Evolutionary conservation across 208 protist genomes (phyloP).

Genomic region (Endotrypanum monterogeii): DNA sequence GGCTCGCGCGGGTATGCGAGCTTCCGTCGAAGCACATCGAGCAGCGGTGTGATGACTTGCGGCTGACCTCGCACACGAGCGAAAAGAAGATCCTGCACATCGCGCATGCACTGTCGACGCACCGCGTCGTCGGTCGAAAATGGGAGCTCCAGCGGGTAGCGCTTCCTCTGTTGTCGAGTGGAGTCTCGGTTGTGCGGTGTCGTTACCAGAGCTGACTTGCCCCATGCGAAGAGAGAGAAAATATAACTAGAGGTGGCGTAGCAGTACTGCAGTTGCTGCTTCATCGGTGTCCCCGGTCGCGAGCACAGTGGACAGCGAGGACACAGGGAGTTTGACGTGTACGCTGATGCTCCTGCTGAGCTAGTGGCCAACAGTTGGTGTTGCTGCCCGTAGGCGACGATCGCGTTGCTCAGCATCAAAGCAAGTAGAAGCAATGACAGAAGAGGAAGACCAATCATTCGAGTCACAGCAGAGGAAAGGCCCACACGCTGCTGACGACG

Average conservation of each 20-base stretch:
- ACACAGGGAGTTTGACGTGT: conserved; percentile 23
- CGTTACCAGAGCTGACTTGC: conserved; percentile 17
- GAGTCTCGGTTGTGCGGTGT: conserved; percentile 2
- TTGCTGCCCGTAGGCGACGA: background rate
- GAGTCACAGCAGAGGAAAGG: background rate
- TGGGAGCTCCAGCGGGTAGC: conserved; percentile 53
- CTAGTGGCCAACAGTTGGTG: background rate
- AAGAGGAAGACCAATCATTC: background rate
- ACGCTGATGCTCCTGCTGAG: background rate
- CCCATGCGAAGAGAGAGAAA: conserved; percentile 27
- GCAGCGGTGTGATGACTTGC: conserved; percentile 52
- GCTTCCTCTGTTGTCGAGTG: conserved; percentile 18
- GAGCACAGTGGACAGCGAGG: conserved; percentile 55
- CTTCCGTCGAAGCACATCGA: conserved; percentile 58
- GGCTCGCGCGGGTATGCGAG: conserved; percentile 54
- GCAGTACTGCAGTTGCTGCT: conserved; percentile 43
- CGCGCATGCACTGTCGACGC: conserved; percentile 38
- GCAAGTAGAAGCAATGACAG: background rate
- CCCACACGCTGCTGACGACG: background rate
- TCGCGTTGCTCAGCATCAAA: background rate
- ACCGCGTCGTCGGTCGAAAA: conserved; percentile 43
- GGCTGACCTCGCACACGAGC: conserved; percentile 53
- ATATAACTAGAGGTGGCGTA: conserved; percentile 24
- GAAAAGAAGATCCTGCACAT: conserved; percentile 52
- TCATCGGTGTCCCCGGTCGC: conserved; percentile 20